A percentile compares a stretch with the other conserved stretches of the same genome.
phyloP scores from a whole-genome alignment of 768 basidiomycete species.

The Boletus pseudo-olivaceus region DNA sequence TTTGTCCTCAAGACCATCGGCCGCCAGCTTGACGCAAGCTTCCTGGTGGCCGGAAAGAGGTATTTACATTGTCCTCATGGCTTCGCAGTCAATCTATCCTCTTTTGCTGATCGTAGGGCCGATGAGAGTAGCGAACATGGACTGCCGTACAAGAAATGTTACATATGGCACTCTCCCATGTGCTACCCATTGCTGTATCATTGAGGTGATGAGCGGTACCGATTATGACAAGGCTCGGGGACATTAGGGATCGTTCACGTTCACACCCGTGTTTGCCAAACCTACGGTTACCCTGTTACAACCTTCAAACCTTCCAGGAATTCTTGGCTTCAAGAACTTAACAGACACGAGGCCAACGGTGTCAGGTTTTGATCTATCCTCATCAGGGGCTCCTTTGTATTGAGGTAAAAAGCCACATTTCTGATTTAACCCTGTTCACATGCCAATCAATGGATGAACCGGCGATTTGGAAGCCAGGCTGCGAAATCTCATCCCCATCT shows the following conservation, averaged over 20 bases:
- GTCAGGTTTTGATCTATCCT: slow-evolving; percentile 1
- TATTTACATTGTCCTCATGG: not conserved
- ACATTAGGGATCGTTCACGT: not conserved
- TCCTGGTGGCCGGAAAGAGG: not conserved
- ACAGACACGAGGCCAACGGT: slow-evolving; percentile 8
- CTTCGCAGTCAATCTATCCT: not conserved
- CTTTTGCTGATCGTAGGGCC: slow-evolving; percentile 2
- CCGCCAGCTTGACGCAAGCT: not conserved
- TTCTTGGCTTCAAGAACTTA: slow-evolving; percentile 5
- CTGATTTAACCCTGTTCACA: slow-evolving; percentile 1
- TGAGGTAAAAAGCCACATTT: not conserved
- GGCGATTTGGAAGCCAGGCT: too few relatives aligned
- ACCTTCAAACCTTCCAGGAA: not conserved
- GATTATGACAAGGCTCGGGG: not conserved
- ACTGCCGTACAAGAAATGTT: not conserved
- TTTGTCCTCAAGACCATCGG: not conserved
- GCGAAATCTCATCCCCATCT: not conserved
- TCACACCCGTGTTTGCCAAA: slow-evolving; percentile 12
- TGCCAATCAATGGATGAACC: not conserved
- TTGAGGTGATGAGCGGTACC: slow-evolving; percentile 4
- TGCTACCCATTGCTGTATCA: not conserved
- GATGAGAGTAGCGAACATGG: not conserved
- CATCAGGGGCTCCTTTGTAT: slow-evolving; percentile 19
- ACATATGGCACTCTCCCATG: slow-evolving; percentile 3
- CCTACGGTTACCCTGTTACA: not conserved